A percentile compares a stretch with the other conserved stretches of the same genome.
These are phyloP conservation scores for Taiozyma sp. DNA, from an alignment of 1,139 yeast genomes.

Conservation along the genomic window DNA sequence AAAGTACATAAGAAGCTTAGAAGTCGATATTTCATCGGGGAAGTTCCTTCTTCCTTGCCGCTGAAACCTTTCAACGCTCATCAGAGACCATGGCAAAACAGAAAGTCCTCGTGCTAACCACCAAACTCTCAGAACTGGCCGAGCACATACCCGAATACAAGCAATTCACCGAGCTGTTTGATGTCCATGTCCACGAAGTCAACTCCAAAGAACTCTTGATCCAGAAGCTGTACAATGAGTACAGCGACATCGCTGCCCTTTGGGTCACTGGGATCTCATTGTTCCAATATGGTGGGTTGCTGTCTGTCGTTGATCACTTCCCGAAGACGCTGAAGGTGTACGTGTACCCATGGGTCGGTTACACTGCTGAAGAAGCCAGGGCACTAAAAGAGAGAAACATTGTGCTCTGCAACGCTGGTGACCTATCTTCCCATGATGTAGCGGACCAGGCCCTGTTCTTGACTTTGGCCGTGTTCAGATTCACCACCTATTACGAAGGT, in stretches of 20 bases:
- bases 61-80: neutral
- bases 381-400: slow-evolving; percentile 29
- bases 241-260: slow-evolving; percentile 42
- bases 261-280: slow-evolving; percentile 58
- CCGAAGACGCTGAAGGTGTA: slow-evolving; percentile 53
- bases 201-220: slow-evolving; percentile 20
- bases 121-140: slow-evolving; percentile 18
- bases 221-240: slow-evolving; percentile 18
- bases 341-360: slow-evolving; percentile 67
- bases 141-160: slow-evolving; percentile 19
- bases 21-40: neutral
- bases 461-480: slow-evolving; percentile 56
- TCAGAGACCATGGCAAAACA: neutral
- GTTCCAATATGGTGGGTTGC: slow-evolving; percentile 49
- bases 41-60: neutral
- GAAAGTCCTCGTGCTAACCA: slow-evolving; percentile 6
- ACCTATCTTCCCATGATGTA: slow-evolving; percentile 20
- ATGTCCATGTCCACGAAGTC: slow-evolving; percentile 9
- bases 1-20: too few relatives aligned
- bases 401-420: slow-evolving; percentile 21
- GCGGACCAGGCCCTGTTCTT: slow-evolving; percentile 68
- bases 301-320: slow-evolving; percentile 39
- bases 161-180: slow-evolving; percentile 5
- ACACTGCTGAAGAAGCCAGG: slow-evolving; percentile 39
- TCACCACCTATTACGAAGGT: slow-evolving; percentile 45